phyloP scores from a whole-genome alignment of 805 yeast species.

The Starmera pachycereana region DNA sequence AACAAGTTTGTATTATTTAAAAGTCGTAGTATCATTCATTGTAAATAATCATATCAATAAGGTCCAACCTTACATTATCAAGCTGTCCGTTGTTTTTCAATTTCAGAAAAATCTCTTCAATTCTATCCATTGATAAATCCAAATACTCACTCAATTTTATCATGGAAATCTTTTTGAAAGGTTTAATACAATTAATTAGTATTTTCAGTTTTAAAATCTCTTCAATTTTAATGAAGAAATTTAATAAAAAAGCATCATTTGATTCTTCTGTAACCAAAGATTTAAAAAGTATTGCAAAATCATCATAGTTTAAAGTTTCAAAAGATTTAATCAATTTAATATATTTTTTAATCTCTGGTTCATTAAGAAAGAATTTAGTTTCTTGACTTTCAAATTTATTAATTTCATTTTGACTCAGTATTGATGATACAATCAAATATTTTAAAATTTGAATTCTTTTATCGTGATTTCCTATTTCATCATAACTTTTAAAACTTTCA shows the following conservation, averaged over 20 bases:
- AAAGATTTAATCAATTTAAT: constrained; percentile 12
- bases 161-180: constrained; percentile 16
- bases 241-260: constrained; percentile 10
- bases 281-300: constrained; percentile 7
- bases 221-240: constrained; percentile 12
- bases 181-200: constrained; percentile 19
- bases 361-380: constrained; percentile 17
- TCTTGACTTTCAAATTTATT: constrained; percentile 22
- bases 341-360: constrained; percentile 11
- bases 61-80: constrained; percentile 12
- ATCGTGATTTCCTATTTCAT: constrained; percentile 54
- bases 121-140: constrained; percentile 8
- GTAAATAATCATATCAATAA: constrained; percentile 16
- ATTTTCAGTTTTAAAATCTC: constrained; percentile 11
- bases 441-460: constrained; percentile 48
- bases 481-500: constrained; percentile 48
- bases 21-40: constrained; percentile 6
- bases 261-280: constrained; percentile 4
- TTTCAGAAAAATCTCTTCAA: constrained; percentile 16
- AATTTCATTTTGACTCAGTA: constrained; percentile 39
- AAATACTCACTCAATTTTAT: constrained; percentile 9
- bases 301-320: constrained; percentile 12
- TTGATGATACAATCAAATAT: constrained; percentile 49
- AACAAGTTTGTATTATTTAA: background rate
- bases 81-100: constrained; percentile 14